Conservation (phyloP, 75 land plant species). For the Cunninghamia lanceolata region DNA sequence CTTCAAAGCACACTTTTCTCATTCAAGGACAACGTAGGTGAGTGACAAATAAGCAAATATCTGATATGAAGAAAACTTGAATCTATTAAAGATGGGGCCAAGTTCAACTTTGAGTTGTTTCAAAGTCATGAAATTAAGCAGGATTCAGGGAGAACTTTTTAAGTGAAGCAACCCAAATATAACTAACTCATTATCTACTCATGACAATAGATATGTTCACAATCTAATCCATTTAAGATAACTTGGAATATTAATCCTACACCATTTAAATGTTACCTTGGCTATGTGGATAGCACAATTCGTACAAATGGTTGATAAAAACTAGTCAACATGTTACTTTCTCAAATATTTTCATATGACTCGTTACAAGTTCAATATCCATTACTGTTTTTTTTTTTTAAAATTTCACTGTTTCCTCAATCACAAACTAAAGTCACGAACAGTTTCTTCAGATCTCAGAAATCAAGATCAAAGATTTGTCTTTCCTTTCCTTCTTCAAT, state of each 20-base stretch:
- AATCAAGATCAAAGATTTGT: background rate
- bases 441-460: background rate
- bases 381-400: background rate
- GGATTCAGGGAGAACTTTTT: background rate
- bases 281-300: background rate
- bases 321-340: background rate
- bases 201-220: background rate
- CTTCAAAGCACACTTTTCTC: too few relatives aligned
- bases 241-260: too few relatives aligned
- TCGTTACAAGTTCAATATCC: background rate
- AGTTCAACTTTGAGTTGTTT: background rate
- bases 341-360: background rate
- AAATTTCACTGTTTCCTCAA: background rate
- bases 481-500: background rate
- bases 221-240: background rate
- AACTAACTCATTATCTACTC: background rate
- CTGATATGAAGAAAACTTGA: too few relatives aligned
- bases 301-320: background rate
- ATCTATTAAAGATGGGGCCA: background rate
- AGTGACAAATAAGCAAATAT: too few relatives aligned
- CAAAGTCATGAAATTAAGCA: background rate
- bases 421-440: background rate
- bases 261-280: background rate
- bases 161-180: background rate
- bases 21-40: too few relatives aligned